A percentile compares a stretch with the other conserved stretches of the same genome.
Conservation (phyloP, 2,329 filamentous ascomycete genomes). For the Gremmenia infestans region DNA sequence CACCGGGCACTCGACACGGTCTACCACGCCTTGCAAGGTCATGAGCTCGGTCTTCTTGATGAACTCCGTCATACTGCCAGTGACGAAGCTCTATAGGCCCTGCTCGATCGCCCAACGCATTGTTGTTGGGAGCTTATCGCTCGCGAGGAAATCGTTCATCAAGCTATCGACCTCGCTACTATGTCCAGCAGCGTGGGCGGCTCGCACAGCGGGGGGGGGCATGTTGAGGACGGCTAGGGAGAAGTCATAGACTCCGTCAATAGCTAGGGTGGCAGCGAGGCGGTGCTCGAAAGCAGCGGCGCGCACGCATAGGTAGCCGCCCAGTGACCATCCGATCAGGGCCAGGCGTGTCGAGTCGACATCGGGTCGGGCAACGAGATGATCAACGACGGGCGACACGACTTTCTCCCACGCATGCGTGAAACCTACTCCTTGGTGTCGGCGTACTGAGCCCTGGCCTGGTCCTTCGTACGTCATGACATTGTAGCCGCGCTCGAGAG, state of each 20-base stretch:
- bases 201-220: background rate
- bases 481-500: constrained; percentile 39
- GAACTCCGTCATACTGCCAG: constrained; percentile 3
- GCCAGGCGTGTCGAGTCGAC: constrained; percentile 33
- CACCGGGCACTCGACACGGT: constrained; percentile 25
- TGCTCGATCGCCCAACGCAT: constrained; percentile 14
- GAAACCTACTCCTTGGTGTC: constrained; percentile 39
- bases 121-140: background rate
- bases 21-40: constrained; percentile 8
- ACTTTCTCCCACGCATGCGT: constrained; percentile 41
- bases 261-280: constrained; percentile 35
- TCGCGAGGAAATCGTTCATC: background rate
- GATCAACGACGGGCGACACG: constrained; percentile 38
- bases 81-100: constrained; percentile 13
- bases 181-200: background rate
- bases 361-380: constrained; percentile 22
- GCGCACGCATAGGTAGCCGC: constrained; percentile 36
- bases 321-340: constrained; percentile 39
- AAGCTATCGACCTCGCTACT: background rate
- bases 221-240: background rate
- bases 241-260: constrained; percentile 35
- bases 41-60: constrained; percentile 8
- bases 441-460: constrained; percentile 38
- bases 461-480: constrained; percentile 43
- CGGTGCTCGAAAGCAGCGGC: constrained; percentile 42